Conservation (phyloP, 305 asterid genomes). For the Fraxinus xanthoxyloides region DNA sequence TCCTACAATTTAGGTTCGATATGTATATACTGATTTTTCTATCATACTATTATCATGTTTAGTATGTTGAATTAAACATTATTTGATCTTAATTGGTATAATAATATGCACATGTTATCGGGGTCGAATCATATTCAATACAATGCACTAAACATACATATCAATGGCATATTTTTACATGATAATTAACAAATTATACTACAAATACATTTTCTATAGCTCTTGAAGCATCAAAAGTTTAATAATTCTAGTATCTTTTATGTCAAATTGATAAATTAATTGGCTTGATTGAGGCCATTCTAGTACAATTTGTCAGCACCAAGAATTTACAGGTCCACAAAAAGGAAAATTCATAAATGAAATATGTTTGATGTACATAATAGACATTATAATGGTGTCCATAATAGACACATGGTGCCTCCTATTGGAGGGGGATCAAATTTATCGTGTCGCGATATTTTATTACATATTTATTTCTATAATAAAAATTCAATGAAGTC, state of each 20-base stretch:
- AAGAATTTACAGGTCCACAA: neutral
- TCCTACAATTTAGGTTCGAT: neutral
- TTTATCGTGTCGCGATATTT: neutral
- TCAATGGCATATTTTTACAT: neutral
- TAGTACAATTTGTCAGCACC: neutral
- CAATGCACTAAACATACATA: neutral
- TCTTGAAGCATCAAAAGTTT: neutral
- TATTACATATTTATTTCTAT: neutral
- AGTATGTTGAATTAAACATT: neutral
- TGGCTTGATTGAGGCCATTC: neutral
- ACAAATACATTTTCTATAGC: neutral
- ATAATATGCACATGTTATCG: no score
- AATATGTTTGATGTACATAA: no score
- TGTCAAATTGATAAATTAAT: neutral
- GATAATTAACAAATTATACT: neutral
- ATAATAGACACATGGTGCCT: no score
- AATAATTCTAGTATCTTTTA: neutral
- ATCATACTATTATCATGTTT: neutral
- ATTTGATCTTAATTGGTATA: neutral
- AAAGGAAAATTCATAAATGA: neutral
- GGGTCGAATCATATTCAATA: neutral
- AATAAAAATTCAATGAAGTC: neutral
- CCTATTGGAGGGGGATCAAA: no score
- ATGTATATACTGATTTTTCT: neutral
- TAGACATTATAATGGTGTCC: no score